phyloP scores from a whole-genome alignment of 306 rosid species.

The Leucaena leucocephala region DNA sequence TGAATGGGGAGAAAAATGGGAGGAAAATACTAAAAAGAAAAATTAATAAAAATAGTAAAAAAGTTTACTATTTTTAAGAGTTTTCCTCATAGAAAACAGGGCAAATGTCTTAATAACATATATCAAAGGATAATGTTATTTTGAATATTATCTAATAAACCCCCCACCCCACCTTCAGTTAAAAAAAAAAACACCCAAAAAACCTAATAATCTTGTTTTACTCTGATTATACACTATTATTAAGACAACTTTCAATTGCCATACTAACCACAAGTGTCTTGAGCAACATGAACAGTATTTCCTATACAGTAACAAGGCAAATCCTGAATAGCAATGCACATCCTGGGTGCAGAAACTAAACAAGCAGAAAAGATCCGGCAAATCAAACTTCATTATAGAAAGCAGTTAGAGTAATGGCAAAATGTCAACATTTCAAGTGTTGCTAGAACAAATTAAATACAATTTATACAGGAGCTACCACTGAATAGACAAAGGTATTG shows the following conservation, averaged over 20 bases:
- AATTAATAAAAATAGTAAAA: too few relatives aligned
- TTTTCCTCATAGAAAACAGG: neutral
- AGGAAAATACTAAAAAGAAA: too few relatives aligned
- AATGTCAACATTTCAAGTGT: constrained; percentile 22
- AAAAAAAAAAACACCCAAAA: too few relatives aligned
- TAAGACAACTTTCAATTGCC: neutral
- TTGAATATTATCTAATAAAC: neutral
- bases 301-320: neutral
- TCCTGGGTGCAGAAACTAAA: neutral
- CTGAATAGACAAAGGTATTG: constrained; percentile 18
- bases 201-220: too few relatives aligned
- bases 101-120: neutral
- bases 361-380: constrained; percentile 33
- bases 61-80: too few relatives aligned
- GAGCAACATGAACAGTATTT: neutral
- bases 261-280: neutral
- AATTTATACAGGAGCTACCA: neutral
- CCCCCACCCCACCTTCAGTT: neutral
- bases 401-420: constrained; percentile 33
- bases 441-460: constrained; percentile 13
- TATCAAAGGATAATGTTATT: too few relatives aligned
- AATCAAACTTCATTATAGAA: constrained; percentile 22
- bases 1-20: too few relatives aligned
- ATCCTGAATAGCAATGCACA: neutral
- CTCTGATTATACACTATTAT: neutral